phyloP scores from a whole-genome alignment of 345 rosid species.

The Lumnitzera racemosa region DNA sequence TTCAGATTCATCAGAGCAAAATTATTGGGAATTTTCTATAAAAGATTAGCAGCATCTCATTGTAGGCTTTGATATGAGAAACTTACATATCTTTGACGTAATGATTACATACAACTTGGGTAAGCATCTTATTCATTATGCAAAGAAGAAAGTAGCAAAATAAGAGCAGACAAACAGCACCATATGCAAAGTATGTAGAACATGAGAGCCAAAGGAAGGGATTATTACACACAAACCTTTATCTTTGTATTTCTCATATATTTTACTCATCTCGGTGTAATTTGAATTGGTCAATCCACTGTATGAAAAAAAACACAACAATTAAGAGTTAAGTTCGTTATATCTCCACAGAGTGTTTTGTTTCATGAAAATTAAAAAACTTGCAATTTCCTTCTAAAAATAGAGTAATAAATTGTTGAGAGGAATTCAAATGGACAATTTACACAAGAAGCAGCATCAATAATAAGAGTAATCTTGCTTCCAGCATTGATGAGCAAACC shows the following conservation, averaged over 20 bases:
- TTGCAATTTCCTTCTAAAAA: not conserved
- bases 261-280: slow-evolving; percentile 74
- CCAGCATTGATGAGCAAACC: not conserved
- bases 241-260: slow-evolving; percentile 76
- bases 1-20: too few species aligned
- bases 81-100: too few species aligned
- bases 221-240: slow-evolving; percentile 38
- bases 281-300: slow-evolving; percentile 94
- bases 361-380: not conserved
- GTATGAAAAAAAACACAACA: slow-evolving; percentile 14
- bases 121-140: too few species aligned
- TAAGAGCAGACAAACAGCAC: too few species aligned
- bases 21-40: too few species aligned
- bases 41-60: too few species aligned
- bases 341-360: not conserved
- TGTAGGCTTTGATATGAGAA: too few species aligned
- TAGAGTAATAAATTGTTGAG: not conserved
- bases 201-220: not conserved
- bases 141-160: too few species aligned
- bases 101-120: too few species aligned
- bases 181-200: too few species aligned
- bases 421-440: not conserved
- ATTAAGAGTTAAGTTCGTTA: not conserved
- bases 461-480: not conserved
- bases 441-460: slow-evolving; percentile 1